Percentiles rank a stretch among this genome's conserved stretches.
phyloP scores from a whole-genome alignment of 176 grass and related monocot genomes.

The Pharus latifolius region DNA sequence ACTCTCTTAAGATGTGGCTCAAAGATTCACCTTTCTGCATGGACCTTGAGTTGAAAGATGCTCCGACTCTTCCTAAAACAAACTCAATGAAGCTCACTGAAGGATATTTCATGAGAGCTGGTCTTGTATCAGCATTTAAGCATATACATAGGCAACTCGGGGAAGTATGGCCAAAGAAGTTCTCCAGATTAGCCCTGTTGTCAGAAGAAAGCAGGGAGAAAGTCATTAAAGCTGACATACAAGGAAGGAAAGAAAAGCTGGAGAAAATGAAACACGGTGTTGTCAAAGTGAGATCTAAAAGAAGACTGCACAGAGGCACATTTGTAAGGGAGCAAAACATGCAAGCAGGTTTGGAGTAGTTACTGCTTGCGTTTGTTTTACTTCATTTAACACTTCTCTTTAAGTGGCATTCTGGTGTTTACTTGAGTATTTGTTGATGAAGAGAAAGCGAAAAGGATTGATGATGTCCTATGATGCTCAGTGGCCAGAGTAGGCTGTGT shows the following conservation, averaged over 20 bases:
- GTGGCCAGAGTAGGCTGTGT: background rate
- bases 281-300: slow-evolving; percentile 30
- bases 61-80: slow-evolving; percentile 46
- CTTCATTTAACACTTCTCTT: background rate
- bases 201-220: slow-evolving; percentile 69
- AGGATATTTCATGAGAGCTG: slow-evolving; percentile 90
- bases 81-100: slow-evolving; percentile 89
- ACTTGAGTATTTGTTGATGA: background rate
- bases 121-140: slow-evolving; percentile 73
- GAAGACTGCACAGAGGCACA: slow-evolving; percentile 28
- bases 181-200: slow-evolving; percentile 78
- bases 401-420: background rate
- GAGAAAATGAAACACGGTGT: slow-evolving; percentile 58
- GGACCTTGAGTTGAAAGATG: slow-evolving; percentile 87
- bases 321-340: slow-evolving; percentile 54
- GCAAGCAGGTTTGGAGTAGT: slow-evolving; percentile 23
- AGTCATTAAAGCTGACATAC: slow-evolving; percentile 65
- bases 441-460: background rate
- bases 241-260: slow-evolving; percentile 76
- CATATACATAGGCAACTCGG: slow-evolving; percentile 79
- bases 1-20: slow-evolving; percentile 88
- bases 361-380: background rate
- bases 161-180: slow-evolving; percentile 85
- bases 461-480: background rate
- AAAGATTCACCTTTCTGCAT: slow-evolving; percentile 95